Conservation (phyloP, 2,329 filamentous ascomycete genomes). For the Madurella mycetomatis region DNA sequence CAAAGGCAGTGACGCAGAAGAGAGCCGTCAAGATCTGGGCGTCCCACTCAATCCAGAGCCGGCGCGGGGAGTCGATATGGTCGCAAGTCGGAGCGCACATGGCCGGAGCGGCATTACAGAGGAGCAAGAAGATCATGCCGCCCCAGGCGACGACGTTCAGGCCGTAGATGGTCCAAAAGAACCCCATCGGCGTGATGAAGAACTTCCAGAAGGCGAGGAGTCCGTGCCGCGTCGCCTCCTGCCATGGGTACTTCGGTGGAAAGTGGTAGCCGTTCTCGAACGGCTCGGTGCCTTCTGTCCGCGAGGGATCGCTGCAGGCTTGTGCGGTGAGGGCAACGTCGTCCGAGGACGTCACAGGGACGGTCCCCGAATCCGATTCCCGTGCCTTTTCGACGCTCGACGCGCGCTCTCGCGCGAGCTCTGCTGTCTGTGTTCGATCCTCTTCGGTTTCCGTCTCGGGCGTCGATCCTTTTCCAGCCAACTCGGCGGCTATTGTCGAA, state of each 20-base stretch:
- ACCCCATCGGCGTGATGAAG: constrained; percentile 69
- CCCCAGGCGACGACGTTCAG: constrained; percentile 86
- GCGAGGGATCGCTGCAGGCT: constrained; percentile 20
- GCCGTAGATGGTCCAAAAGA: constrained; percentile 72
- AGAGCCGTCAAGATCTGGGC: constrained; percentile 78
- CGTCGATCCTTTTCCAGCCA: not conserved
- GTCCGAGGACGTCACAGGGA: constrained; percentile 17
- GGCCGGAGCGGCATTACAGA: constrained; percentile 68
- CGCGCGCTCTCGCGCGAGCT: not conserved
- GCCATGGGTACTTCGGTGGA: constrained; percentile 56
- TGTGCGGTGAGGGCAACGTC: constrained; percentile 24
- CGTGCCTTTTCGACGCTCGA: not conserved
- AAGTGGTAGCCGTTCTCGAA: constrained; percentile 65
- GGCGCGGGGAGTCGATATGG: constrained; percentile 69
- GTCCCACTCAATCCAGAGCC: constrained; percentile 80
- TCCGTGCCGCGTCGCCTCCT: constrained; percentile 54
- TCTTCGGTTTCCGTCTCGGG: not conserved
- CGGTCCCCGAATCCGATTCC: constrained; percentile 1
- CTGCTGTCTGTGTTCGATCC: not conserved
- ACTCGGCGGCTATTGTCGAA: constrained; percentile 33
- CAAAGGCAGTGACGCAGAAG: constrained; percentile 84
- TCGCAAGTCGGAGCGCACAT: constrained; percentile 71
- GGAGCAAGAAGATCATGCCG: constrained; percentile 81
- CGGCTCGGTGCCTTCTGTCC: constrained; percentile 33
- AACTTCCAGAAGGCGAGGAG: constrained; percentile 65